Conservation (phyloP, 768 basidiomycete species). For the Cystobasidium tubakii region DNA sequence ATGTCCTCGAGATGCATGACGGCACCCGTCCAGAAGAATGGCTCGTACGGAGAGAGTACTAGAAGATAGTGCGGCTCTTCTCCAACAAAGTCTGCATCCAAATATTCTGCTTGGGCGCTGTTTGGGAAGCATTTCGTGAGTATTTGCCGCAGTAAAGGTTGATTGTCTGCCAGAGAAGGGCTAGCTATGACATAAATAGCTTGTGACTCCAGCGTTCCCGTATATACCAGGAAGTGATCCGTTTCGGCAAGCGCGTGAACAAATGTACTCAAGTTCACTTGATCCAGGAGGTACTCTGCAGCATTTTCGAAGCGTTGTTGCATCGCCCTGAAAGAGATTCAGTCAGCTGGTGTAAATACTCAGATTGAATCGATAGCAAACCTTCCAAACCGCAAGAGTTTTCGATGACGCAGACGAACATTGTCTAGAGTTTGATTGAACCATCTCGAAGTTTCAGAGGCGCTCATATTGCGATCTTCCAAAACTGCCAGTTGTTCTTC, state of each 20-base stretch:
- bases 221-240: conserved; percentile 91
- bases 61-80: conserved; percentile 62
- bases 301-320: conserved; percentile 88
- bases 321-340: conserved; percentile 46
- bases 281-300: conserved; percentile 77
- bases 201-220: conserved; percentile 75
- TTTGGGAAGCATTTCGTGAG: conserved; percentile 71
- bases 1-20: conserved; percentile 68
- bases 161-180: conserved; percentile 65
- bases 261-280: conserved; percentile 68
- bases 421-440: conserved; percentile 89
- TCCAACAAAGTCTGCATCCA: conserved; percentile 43
- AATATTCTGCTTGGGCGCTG: conserved; percentile 39
- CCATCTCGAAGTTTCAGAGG: conserved; percentile 78
- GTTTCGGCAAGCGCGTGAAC: conserved; percentile 71
- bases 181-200: conserved; percentile 86
- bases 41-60: conserved; percentile 72
- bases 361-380: conserved; percentile 37
- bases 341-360: conserved; percentile 50
- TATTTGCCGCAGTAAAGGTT: conserved; percentile 69
- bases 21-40: conserved; percentile 86
- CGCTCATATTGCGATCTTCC: conserved; percentile 57
- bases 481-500: conserved; percentile 75
- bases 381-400: conserved; percentile 84
- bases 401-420: conserved; percentile 82